Percentiles rank a stretch among this genome's conserved stretches.
phyloP scores from a whole-genome alignment of 2,329 filamentous ascomycete species.

The Fusarium sp. region DNA sequence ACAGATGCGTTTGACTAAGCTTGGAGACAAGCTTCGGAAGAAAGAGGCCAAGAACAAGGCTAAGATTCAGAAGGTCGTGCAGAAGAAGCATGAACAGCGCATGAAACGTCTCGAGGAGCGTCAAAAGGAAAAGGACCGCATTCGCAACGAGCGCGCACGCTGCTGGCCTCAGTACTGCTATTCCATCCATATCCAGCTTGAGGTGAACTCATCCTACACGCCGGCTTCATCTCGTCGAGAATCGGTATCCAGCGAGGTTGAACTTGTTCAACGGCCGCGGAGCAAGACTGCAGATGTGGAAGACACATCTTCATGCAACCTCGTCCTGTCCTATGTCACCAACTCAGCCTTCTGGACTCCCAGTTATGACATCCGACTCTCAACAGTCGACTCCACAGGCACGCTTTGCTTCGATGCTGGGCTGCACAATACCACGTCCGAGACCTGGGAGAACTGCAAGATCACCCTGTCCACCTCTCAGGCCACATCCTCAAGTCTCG shows the following conservation, averaged over 20 bases:
- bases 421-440: conserved; percentile 72
- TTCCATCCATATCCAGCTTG: conserved; percentile 64
- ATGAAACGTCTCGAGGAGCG: conserved; percentile 55
- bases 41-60: conserved; percentile 50
- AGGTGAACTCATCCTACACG: conserved; percentile 57
- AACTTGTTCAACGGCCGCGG: conserved; percentile 60
- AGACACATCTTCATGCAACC: conserved; percentile 53
- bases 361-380: conserved; percentile 73
- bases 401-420: conserved; percentile 72
- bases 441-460: conserved; percentile 72
- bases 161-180: conserved; percentile 67
- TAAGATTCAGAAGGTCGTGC: conserved; percentile 55
- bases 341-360: conserved; percentile 70
- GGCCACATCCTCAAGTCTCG: conserved; percentile 67
- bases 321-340: conserved; percentile 72
- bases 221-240: conserved; percentile 62
- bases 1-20: conserved; percentile 48
- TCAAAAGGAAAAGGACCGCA: conserved; percentile 58
- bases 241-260: conserved; percentile 67
- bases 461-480: conserved; percentile 74
- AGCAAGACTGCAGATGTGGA: conserved; percentile 37
- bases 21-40: conserved; percentile 47
- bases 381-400: conserved; percentile 65
- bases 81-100: conserved; percentile 54
- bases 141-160: conserved; percentile 58